phyloP scores from a whole-genome alignment of 805 yeast genomes.

The Pichia manshurica region DNA sequence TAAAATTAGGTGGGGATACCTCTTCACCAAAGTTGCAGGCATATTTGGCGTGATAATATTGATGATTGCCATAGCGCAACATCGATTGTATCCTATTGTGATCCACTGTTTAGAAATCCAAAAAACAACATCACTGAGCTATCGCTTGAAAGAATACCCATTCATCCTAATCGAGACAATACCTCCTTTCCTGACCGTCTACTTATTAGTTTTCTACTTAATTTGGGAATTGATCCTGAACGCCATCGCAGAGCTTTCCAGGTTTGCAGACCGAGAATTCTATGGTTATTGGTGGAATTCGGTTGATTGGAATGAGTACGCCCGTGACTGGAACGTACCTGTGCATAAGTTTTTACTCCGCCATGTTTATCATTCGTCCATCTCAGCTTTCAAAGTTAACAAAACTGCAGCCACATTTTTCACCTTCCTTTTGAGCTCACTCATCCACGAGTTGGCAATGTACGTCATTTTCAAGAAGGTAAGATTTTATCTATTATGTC shows the following conservation, averaged over 20 bases:
- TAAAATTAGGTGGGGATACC: conserved; percentile 61
- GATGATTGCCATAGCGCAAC: conserved; percentile 76
- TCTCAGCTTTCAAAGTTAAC: conserved; percentile 64
- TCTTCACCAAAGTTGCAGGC: conserved; percentile 65
- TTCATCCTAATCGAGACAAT: conserved; percentile 63
- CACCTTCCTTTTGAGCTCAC: conserved; percentile 73
- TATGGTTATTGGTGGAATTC: conserved; percentile 99
- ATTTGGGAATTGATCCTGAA: conserved; percentile 95
- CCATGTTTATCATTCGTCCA: conserved; percentile 90
- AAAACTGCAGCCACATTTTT: conserved; percentile 65
- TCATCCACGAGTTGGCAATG: conserved; percentile 92
- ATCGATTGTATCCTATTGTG: conserved; percentile 64
- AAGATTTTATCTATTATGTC: conserved; percentile 70
- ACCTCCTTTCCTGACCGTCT: conserved; percentile 73
- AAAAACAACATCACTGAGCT: conserved; percentile 37
- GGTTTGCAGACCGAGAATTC: conserved; percentile 85
- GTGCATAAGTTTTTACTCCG: conserved; percentile 84
- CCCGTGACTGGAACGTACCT: conserved; percentile 91
- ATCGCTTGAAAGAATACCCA: conserved; percentile 45
- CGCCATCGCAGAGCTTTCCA: conserved; percentile 80
- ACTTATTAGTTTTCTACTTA: conserved; percentile 73
- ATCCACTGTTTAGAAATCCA: conserved; percentile 52
- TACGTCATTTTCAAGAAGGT: conserved; percentile 72
- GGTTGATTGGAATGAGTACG: conserved; percentile 86
- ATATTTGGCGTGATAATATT: conserved; percentile 80